Evolutionary conservation across 2,329 filamentous ascomycete genomes (phyloP).

Genomic region (Pseudogymnoascus sp.): DNA sequence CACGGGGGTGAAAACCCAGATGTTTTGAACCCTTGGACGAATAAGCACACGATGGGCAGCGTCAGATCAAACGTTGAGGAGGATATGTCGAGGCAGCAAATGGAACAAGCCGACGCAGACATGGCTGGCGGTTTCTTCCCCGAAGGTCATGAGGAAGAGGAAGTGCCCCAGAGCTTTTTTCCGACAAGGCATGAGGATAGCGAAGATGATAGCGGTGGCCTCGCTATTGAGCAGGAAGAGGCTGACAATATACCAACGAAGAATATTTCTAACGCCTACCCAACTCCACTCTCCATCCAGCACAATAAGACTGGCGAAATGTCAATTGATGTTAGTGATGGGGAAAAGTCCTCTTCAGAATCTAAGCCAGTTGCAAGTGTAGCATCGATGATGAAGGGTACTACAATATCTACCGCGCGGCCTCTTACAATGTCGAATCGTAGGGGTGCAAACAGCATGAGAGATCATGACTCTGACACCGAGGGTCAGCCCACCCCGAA

Average conservation of each 20-base stretch:
- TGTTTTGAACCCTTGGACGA: constrained; percentile 48
- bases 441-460: neutral
- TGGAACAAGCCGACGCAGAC: constrained; percentile 38
- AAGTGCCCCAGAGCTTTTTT: constrained; percentile 26
- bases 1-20: constrained; percentile 42
- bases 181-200: constrained; percentile 24
- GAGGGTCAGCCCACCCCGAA: neutral
- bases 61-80: constrained; percentile 22
- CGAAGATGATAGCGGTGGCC: constrained; percentile 23
- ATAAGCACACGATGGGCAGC: constrained; percentile 30
- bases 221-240: constrained; percentile 14
- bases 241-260: neutral
- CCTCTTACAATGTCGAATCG: neutral
- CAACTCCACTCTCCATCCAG: neutral
- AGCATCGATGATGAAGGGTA: neutral
- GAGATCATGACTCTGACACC: neutral
- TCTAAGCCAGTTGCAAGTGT: neutral
- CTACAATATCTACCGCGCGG: neutral
- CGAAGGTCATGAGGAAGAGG: constrained; percentile 47
- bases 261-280: neutral
- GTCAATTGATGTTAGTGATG: neutral
- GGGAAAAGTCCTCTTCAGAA: neutral
- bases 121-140: constrained; percentile 56
- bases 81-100: constrained; percentile 25
- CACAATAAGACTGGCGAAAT: neutral